Evolutionary conservation across 495 filamentous ascomycete genomes (phyloP), one percentile per base, ranked within the genome.

Genomic region (Hypomontagnella submonticulosa): DNA sequence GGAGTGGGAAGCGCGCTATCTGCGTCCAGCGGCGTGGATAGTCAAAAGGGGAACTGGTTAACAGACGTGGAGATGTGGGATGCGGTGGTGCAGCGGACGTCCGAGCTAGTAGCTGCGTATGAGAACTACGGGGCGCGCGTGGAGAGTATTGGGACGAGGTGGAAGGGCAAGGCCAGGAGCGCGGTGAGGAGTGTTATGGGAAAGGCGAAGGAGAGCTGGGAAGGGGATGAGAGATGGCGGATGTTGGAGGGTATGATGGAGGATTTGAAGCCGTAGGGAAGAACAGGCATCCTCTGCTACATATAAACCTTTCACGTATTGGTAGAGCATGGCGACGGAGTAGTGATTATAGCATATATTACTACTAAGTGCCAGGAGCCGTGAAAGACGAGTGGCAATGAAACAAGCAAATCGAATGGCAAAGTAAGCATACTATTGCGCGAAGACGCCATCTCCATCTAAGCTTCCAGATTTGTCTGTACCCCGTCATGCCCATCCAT

Each of bases 161-260:
- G 95, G 95, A 90, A 86, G 71, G 91, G 91, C 51, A 98, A 97
- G 84, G 89, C 91, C 1, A 81, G 92, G 72, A 92, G 86, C 73
- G 92, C 92, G 5, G 82, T 97, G 2, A 81, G 92, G 38, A 90
- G 89, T 18, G 85, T 97, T 5, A 78, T 93, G 78, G 90, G 92
- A 0, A 90, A 89, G 72, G 94, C 87, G 11, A 96, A 87, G 78
- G 88, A 91, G 64, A 83, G 75, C 4, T 97, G 92, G 92, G 92
- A 96, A 77, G 91, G 82, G 2, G 89, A 81, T 40, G 78, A 83
- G 55, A 90, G 85, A 57, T 97, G 88, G 88, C 80, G 82, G 49
- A 81, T 73, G 48, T 73, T 98, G 75, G 75, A 81, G 72, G 82
- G 76, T 57, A 77, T 83, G 57, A 58, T 90, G 78, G 81, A 87